Conservation (phyloP, 768 basidiomycete species). For the Tephrocybe sp. region DNA sequence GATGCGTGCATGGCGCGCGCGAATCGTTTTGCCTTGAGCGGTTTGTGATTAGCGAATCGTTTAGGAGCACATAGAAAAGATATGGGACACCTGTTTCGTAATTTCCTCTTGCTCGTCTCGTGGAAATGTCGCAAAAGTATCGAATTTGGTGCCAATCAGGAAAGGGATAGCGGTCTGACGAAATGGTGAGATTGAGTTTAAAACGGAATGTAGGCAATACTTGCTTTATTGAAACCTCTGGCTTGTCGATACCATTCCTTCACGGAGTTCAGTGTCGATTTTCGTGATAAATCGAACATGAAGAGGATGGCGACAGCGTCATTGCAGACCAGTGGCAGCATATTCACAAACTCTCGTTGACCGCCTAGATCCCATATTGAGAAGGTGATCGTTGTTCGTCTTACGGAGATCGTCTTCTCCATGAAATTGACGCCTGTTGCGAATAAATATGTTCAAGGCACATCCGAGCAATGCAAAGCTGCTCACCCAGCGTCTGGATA, state of each 20-base stretch:
- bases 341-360: conserved; percentile 98
- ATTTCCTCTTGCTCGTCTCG: conserved; percentile 99
- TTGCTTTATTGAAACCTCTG: conserved; percentile 96
- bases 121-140: conserved; percentile 93
- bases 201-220: conserved; percentile 19
- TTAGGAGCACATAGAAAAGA: too few relatives aligned
- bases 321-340: conserved; percentile 97
- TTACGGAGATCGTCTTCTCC: conserved; percentile 99
- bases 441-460: background rate
- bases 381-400: conserved; percentile 98
- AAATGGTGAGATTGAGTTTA: background rate
- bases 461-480: background rate
- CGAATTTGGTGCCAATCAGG: conserved; percentile 97
- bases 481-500: conserved; percentile 95
- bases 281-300: conserved; percentile 99
- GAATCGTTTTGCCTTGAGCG: conserved; percentile 86
- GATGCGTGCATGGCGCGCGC: conserved; percentile 99
- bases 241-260: conserved; percentile 99
- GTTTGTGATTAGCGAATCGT: conserved; percentile 8
- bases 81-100: conserved; percentile 78
- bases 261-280: conserved; percentile 95
- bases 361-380: conserved; percentile 99
- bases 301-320: conserved; percentile 99
- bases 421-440: conserved; percentile 91
- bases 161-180: conserved; percentile 95